Evolutionary conservation across 768 basidiomycete species (phyloP).

Genomic region (Hortiboletus campestris): DNA sequence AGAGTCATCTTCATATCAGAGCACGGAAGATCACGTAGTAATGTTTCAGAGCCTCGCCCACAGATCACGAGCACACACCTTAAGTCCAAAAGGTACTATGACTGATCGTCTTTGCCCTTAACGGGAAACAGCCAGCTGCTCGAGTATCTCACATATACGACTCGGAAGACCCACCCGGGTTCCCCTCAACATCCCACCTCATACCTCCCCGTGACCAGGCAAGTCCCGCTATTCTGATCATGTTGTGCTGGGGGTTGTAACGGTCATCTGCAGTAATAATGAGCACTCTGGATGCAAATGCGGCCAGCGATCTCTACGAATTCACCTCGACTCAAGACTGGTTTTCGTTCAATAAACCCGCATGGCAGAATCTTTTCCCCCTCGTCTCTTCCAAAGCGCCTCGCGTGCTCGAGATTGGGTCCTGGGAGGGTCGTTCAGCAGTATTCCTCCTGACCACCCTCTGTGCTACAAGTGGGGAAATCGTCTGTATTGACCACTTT

Average conservation of each 20-base stretch:
- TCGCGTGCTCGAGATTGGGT: slow-evolving; percentile 55
- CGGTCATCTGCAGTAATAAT: slow-evolving; percentile 11
- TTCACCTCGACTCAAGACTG: slow-evolving; percentile 58
- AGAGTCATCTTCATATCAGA: not conserved
- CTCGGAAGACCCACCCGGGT: not conserved
- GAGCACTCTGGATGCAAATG: slow-evolving; percentile 3
- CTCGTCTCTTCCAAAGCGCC: slow-evolving; percentile 38
- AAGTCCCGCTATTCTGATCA: not conserved
- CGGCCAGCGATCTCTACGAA: slow-evolving; percentile 23
- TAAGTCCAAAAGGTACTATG: slow-evolving; percentile 9
- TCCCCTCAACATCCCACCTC: not conserved
- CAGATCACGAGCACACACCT: not conserved
- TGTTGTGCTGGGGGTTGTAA: not conserved
- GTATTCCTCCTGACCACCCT: slow-evolving; percentile 52
- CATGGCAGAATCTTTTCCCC: slow-evolving; percentile 44
- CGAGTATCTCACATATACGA: slow-evolving; percentile 20
- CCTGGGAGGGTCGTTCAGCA: slow-evolving; percentile 64
- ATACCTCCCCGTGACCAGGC: not conserved
- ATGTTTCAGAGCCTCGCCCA: not conserved
- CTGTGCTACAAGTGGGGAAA: slow-evolving; percentile 41
- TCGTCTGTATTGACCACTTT: slow-evolving; percentile 60
- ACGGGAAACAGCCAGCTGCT: not conserved
- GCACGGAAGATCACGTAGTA: slow-evolving; percentile 4
- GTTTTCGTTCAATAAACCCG: slow-evolving; percentile 46
- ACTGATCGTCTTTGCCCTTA: slow-evolving; percentile 1